Conservation (phyloP, 495 filamentous ascomycete species). For the Bacidia rubella region DNA sequence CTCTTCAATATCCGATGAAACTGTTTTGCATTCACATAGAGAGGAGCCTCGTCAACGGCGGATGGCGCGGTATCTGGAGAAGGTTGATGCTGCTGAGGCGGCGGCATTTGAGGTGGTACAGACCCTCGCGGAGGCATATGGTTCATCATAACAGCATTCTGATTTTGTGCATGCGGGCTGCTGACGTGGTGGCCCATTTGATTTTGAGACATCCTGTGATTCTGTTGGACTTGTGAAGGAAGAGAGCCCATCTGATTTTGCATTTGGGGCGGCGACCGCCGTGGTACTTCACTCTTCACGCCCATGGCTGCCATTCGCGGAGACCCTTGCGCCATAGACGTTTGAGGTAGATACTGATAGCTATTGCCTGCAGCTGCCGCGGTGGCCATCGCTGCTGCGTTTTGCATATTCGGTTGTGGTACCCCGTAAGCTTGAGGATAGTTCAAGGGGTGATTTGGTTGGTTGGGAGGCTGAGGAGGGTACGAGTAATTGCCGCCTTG, state of each 20-base stretch:
- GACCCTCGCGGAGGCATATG: slow-evolving; percentile 34
- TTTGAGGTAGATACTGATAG: slow-evolving; percentile 34
- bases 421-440: slow-evolving; percentile 41
- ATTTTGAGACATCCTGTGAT: slow-evolving; percentile 32
- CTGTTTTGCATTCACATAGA: slow-evolving; percentile 98
- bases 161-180: slow-evolving; percentile 33
- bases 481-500: slow-evolving; percentile 38
- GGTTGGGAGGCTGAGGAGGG: slow-evolving; percentile 26
- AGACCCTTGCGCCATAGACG: slow-evolving; percentile 35
- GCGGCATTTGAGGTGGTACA: slow-evolving; percentile 34
- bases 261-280: slow-evolving; percentile 38
- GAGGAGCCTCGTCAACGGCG: slow-evolving; percentile 74
- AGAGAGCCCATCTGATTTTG: slow-evolving; percentile 38
- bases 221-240: slow-evolving; percentile 34
- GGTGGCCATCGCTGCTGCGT: slow-evolving; percentile 42
- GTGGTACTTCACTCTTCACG: slow-evolving; percentile 38
- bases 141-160: slow-evolving; percentile 36
- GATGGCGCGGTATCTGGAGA: slow-evolving; percentile 73
- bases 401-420: slow-evolving; percentile 30
- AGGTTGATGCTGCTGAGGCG: slow-evolving; percentile 48
- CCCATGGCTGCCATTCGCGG: slow-evolving; percentile 37
- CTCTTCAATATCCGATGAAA: slow-evolving; percentile 95
- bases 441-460: slow-evolving; percentile 29
- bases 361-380: slow-evolving; percentile 36
- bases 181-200: slow-evolving; percentile 36